Percentiles rank a stretch among this genome's conserved stretches.
These are phyloP conservation scores for Blastobotrys terrestris DNA, from an alignment of 805 yeast species.

Conservation along the genomic window DNA sequence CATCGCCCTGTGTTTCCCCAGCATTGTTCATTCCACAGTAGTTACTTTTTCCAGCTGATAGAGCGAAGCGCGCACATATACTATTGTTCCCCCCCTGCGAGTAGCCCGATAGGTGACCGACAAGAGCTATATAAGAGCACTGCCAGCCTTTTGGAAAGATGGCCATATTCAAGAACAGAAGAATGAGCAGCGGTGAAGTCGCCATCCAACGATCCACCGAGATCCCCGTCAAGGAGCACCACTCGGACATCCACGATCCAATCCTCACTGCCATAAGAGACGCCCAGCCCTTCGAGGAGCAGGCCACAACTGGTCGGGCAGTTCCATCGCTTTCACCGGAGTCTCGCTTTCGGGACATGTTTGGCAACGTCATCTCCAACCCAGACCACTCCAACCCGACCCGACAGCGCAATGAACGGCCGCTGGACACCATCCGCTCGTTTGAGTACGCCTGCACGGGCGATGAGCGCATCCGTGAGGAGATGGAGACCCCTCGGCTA, in stretches of 20 bases:
- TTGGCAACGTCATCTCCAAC: constrained; percentile 71
- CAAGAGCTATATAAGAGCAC: background rate
- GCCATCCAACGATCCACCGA: constrained; percentile 2
- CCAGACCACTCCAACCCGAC: constrained; percentile 93
- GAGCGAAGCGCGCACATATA: background rate
- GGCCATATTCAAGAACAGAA: background rate
- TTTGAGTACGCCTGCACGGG: constrained; percentile 95
- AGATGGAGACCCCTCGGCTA: constrained; percentile 66
- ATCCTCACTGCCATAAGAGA: constrained; percentile 88
- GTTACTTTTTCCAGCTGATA: background rate
- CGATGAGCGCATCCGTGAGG: constrained; percentile 71
- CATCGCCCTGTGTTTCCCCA: background rate
- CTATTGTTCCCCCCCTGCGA: too few species aligned
- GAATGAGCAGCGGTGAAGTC: constrained; percentile 1
- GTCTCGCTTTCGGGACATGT: constrained; percentile 65
- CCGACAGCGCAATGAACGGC: constrained; percentile 89
- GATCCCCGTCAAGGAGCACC: constrained; percentile 1
- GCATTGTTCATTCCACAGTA: background rate
- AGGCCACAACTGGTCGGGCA: constrained; percentile 31
- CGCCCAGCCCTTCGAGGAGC: constrained; percentile 87
- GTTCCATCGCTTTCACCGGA: constrained; percentile 42
- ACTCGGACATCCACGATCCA: constrained; percentile 68
- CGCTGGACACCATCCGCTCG: constrained; percentile 88
- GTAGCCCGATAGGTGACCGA: background rate
- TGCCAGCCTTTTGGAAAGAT: too few species aligned